These are phyloP conservation scores for Tolypocladium paradoxum DNA, from an alignment of 2,329 filamentous ascomycete species.

Conservation along the genomic window DNA sequence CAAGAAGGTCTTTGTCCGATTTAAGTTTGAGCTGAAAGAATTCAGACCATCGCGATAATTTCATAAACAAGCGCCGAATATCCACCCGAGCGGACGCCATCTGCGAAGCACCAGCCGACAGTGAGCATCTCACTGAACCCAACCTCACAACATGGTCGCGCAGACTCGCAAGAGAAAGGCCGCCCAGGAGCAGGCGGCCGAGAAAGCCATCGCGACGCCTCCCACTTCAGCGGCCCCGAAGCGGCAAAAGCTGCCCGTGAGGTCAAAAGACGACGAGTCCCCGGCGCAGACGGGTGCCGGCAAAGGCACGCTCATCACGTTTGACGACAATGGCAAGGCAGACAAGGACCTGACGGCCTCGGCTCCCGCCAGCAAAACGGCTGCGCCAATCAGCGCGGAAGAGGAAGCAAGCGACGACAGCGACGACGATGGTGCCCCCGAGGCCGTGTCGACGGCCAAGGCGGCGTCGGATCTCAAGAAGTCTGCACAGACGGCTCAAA, in stretches of 20 bases:
- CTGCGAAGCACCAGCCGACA: neutral
- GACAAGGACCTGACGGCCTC: constrained; percentile 7
- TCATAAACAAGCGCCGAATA: neutral
- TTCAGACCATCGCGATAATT: too few species aligned
- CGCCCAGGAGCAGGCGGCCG: constrained; percentile 8
- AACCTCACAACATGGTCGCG: constrained; percentile 7
- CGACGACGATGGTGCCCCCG: constrained; percentile 47
- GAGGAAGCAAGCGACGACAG: constrained; percentile 26
- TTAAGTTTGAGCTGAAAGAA: neutral
- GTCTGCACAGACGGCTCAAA: constrained; percentile 34
- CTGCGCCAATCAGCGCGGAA: constrained; percentile 17
- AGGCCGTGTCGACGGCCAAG: constrained; percentile 43
- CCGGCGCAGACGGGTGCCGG: constrained; percentile 3
- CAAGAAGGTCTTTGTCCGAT: neutral
- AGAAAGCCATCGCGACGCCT: constrained; percentile 3
- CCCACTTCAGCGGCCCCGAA: constrained; percentile 9
- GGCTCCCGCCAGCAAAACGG: constrained; percentile 4
- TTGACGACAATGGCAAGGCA: constrained; percentile 22
- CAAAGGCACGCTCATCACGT: constrained; percentile 20
- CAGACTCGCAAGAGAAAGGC: constrained; percentile 20
- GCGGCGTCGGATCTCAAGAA: constrained; percentile 36
- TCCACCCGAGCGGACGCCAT: neutral
- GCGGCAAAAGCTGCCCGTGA: constrained; percentile 21
- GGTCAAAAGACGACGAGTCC: constrained; percentile 19
- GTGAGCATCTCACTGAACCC: neutral